Evolutionary conservation across 345 rosid genomes (phyloP).

Genomic region (thale cress (Arabidopsis thaliana)): DNA sequence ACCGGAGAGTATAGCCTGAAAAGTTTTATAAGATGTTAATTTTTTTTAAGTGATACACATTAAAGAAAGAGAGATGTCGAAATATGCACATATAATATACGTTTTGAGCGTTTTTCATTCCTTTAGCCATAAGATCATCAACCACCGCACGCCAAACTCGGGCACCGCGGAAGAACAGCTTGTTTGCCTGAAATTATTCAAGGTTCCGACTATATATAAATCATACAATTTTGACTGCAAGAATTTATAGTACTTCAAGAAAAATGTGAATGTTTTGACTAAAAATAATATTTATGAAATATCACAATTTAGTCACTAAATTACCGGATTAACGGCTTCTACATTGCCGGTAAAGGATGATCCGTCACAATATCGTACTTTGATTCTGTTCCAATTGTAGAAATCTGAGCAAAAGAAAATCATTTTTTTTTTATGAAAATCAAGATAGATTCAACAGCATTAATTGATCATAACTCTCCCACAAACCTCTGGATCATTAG

Average conservation of each 20-base stretch:
- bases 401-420: slow-evolving; percentile 52
- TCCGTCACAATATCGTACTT: slow-evolving; percentile 93
- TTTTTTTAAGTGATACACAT: not conserved
- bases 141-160: slow-evolving; percentile 73
- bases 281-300: not conserved
- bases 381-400: slow-evolving; percentile 86
- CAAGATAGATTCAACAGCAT: not conserved
- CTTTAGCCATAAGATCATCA: slow-evolving; percentile 74
- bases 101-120: slow-evolving; percentile 83
- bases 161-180: slow-evolving; percentile 84
- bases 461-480: not conserved
- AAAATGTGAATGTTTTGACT: not conserved
- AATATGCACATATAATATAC: slow-evolving; percentile 45
- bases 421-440: not conserved
- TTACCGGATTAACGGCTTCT: slow-evolving; percentile 75
- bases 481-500: not conserved
- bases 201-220: not conserved
- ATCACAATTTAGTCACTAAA: not conserved
- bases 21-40: not conserved
- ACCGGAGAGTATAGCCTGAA: slow-evolving; percentile 87
- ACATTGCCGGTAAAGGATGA: slow-evolving; percentile 88
- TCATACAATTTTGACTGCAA: not conserved
- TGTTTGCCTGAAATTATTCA: slow-evolving; percentile 61
- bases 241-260: not conserved
- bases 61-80: not conserved